Evolutionary conservation across 2,329 filamentous ascomycete genomes (phyloP).

Genomic region (Venturia effusa): DNA sequence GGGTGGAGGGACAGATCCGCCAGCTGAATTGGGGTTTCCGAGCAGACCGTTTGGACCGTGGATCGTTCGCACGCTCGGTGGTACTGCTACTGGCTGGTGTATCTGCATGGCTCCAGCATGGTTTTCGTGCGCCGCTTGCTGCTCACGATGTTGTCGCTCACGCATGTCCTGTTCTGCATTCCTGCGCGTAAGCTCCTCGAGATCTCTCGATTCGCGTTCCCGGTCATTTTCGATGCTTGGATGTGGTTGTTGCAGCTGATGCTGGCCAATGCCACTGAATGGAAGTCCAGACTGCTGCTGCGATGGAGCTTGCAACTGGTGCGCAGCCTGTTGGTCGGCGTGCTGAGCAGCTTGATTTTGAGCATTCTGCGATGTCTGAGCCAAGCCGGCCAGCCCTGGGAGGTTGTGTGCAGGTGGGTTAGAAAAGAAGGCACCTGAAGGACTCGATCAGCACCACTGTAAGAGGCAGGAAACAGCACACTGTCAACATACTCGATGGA

Average conservation of each 20-base stretch:
- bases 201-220: constrained; percentile 42
- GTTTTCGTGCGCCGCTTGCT: constrained; percentile 60
- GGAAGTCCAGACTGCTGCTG: constrained; percentile 32
- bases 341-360: constrained; percentile 25
- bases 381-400: constrained; percentile 33
- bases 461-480: not conserved
- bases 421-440: constrained; percentile 24
- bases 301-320: constrained; percentile 21
- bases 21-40: constrained; percentile 16
- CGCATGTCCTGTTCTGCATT: constrained; percentile 44
- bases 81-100: constrained; percentile 78
- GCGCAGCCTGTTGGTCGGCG: constrained; percentile 18
- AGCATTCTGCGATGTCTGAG: constrained; percentile 31
- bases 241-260: constrained; percentile 24
- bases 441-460: not conserved
- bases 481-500: not conserved
- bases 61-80: constrained; percentile 65
- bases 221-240: constrained; percentile 24
- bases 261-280: constrained; percentile 22
- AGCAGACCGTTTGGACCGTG: constrained; percentile 88
- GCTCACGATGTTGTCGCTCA: constrained; percentile 43
- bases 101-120: constrained; percentile 81
- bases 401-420: constrained; percentile 33
- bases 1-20: not conserved
- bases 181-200: constrained; percentile 31